phyloP scores from a whole-genome alignment of 176 grass and related monocot species.

The Oryza nivara region DNA sequence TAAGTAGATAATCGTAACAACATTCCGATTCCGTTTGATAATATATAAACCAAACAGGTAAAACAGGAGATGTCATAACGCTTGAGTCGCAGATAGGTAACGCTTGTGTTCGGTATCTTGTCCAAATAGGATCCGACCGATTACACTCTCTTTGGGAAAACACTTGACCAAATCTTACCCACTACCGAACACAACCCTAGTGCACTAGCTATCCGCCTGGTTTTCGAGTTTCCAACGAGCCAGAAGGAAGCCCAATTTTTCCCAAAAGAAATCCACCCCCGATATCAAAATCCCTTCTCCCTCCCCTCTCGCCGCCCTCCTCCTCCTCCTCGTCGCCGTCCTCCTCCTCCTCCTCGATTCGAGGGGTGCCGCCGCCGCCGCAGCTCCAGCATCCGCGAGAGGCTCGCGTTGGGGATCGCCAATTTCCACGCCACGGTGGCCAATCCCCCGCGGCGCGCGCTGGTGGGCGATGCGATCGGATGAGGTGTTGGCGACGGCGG shows the following conservation, averaged over 20 bases:
- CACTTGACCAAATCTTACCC: background rate
- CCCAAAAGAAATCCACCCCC: background rate
- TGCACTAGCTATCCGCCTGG: background rate
- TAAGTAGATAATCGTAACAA: too few species aligned
- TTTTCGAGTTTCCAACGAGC: background rate
- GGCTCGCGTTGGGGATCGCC: slow-evolving; percentile 30
- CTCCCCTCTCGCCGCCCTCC: background rate
- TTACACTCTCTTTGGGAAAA: background rate
- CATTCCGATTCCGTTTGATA: too few species aligned
- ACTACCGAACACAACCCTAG: background rate
- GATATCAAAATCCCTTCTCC: background rate
- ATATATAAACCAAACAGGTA: too few species aligned
- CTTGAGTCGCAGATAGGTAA: background rate
- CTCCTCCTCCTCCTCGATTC: slow-evolving; percentile 33
- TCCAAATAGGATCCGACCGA: background rate
- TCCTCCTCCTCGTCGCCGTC: background rate
- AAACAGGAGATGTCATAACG: background rate
- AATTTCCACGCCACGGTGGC: slow-evolving; percentile 36
- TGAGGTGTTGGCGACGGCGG: slow-evolving; percentile 65
- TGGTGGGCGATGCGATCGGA: slow-evolving; percentile 73
- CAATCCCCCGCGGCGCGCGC: slow-evolving; percentile 31
- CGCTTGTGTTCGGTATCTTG: background rate
- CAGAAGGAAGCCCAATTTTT: too few species aligned
- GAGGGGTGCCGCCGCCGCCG: background rate
- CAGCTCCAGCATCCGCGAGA: background rate